A percentile compares a stretch with the other conserved stretches of the same genome.
phyloP scores from a whole-genome alignment of 768 basidiomycete genomes.

The Amanita molliuscula region DNA sequence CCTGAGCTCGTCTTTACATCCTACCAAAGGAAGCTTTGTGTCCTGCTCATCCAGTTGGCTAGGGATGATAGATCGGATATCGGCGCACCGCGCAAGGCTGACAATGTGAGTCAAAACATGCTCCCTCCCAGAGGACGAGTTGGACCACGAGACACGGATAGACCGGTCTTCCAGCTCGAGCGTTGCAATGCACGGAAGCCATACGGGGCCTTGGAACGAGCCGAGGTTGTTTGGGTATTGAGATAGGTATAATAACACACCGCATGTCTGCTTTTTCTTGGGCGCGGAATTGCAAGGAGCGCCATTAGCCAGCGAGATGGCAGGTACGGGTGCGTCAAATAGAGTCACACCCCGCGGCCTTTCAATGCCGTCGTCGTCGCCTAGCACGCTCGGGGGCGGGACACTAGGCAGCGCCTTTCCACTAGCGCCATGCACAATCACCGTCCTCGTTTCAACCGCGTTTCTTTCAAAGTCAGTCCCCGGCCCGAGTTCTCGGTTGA shows the following conservation, averaged over 20 bases:
- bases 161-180: conserved; percentile 24
- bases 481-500: not conserved
- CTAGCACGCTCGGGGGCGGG: not conserved
- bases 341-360: not conserved
- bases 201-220: conserved; percentile 25
- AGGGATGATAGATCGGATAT: conserved; percentile 48
- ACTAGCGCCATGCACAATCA: not conserved
- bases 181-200: conserved; percentile 36
- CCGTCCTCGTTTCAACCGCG: not conserved
- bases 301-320: conserved; percentile 1
- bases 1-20: conserved; percentile 25
- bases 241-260: conserved; percentile 10
- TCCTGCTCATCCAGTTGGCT: conserved; percentile 35
- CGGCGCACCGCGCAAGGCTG: conserved; percentile 40
- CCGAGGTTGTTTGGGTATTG: conserved; percentile 6
- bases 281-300: conserved; percentile 4
- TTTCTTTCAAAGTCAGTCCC: not conserved
- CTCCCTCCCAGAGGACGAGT: conserved; percentile 11
- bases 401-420: not conserved
- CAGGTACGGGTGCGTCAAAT: conserved; percentile 3
- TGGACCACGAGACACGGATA: conserved; percentile 6
- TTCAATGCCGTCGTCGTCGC: not conserved
- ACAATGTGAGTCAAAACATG: conserved; percentile 34
- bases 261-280: conserved; percentile 7
- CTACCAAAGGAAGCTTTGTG: conserved; percentile 26